Evolutionary conservation across 164 flowering plant genomes (phyloP), one percentile per base, ranked within the genome.

Genomic region (Umbellularia californica): DNA sequence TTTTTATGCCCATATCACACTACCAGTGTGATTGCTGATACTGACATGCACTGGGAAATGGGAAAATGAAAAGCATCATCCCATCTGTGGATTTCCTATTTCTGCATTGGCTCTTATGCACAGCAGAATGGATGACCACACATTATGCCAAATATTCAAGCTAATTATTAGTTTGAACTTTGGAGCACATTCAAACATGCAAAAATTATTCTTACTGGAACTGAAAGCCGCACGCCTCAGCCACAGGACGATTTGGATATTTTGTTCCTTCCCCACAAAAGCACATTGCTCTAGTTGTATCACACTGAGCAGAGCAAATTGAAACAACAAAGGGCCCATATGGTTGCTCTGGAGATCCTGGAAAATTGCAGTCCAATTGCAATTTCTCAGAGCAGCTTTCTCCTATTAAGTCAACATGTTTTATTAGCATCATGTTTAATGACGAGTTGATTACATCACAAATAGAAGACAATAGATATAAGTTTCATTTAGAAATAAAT

Each of bases 201-300:
- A 33, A 17, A 25, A 27, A 67, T 7, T 67, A 28, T 68, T 58
- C 91, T 87, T 90, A 95, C 99, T 79, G 85, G 23, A 85, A 52
- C 81, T 83, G 83, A 84, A 95, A 95, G 14, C 99, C 99, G 84
- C 99, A 95, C 65, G 93, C 78, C 85, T 95, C 99, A 14, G 98
- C 87, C 65, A 83, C 88, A n/a, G 98, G 99, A 65, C 99, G 98
- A 81, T 91, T 86, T 69, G 99, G 99, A 77, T 93, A 95, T 75
- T 92, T 93, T 72, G 99, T 92, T 68, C 94, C 95, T 82, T 92
- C 88, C 73, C 99, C 99, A 82, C 99, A 95, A 74, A 95, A 95
- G 84, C 99, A 95, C 97, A 93, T 89, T 62, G 99, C 98, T 79
- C 90, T 86, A 12, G 94, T 88, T 79, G 91, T 93, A 78, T 95